Evolutionary conservation across 1,284 basidiomycete species (phyloP).

Genomic region (Papiliotrema nemorosa): DNA sequence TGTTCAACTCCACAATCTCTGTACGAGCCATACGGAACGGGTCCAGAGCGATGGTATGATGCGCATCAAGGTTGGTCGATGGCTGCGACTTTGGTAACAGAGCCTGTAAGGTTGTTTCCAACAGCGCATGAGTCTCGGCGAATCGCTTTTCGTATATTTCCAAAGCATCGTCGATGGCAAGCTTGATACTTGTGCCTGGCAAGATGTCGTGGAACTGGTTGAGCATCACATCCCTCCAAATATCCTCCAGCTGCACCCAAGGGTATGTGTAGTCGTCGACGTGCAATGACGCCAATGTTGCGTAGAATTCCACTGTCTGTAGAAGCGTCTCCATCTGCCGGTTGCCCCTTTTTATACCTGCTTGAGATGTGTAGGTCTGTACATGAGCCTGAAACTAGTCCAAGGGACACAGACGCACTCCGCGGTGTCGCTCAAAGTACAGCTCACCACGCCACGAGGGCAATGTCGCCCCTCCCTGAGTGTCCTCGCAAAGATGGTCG

Average conservation of each 20-base stretch:
- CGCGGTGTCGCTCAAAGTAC: conserved; percentile 73
- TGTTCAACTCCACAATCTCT: no score
- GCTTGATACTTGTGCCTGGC: conserved; percentile 73
- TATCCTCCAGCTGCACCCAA: conserved; percentile 59
- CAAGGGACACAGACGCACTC: conserved; percentile 16
- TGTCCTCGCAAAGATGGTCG: conserved; percentile 60
- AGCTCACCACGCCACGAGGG: conserved; percentile 86
- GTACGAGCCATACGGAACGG: no score
- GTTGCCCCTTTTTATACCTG: conserved; percentile 90
- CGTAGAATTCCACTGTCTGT: conserved; percentile 71
- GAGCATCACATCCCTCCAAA: conserved; percentile 82
- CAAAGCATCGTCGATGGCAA: conserved; percentile 37
- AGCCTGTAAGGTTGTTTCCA: neutral
- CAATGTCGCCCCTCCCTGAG: conserved; percentile 64
- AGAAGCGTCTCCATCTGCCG: conserved; percentile 82
- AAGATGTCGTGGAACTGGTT: conserved; percentile 89
- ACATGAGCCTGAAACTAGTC: neutral
- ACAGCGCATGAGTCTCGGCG: neutral
- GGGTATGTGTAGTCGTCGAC: conserved; percentile 59
- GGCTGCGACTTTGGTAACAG: neutral
- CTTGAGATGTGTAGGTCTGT: conserved; percentile 53
- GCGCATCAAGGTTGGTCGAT: no score
- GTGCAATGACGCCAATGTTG: conserved; percentile 73
- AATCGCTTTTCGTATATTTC: conserved; percentile 39
- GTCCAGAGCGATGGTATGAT: no score